Conservation (phyloP, 192 early-diverging fungal species). For the Martensiomyces pterosporus region DNA sequence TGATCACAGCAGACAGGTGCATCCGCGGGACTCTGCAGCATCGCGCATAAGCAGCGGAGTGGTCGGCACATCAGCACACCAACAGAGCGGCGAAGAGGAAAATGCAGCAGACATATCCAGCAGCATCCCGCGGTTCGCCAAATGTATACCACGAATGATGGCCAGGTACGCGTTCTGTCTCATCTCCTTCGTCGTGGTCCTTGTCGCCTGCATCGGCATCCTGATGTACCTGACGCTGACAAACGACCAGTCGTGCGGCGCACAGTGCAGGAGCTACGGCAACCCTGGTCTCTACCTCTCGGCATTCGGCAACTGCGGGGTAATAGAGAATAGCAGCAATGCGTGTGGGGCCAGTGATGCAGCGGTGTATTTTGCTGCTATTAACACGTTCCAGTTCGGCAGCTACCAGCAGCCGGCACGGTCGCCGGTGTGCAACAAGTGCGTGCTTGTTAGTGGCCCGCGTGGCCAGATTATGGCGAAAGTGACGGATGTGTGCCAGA, state of each 20-base stretch:
- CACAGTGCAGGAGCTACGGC: neutral
- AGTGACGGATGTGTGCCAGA: conserved; percentile 36
- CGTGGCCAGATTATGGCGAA: conserved; percentile 24
- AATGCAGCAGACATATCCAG: no score
- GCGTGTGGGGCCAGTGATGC: neutral
- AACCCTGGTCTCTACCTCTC: neutral
- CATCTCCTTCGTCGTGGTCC: neutral
- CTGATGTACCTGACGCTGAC: conserved; percentile 1
- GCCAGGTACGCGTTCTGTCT: neutral
- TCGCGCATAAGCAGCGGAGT: no score
- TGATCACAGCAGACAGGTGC: no score
- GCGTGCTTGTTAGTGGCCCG: conserved; percentile 10
- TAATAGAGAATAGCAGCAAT: no score
- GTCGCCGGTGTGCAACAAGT: conserved; percentile 32
- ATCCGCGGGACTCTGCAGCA: no score
- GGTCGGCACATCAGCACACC: no score
- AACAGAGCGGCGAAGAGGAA: no score
- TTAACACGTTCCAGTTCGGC: no score
- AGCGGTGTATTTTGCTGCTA: no score
- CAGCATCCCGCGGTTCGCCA: no score
- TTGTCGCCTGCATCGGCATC: neutral
- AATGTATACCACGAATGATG: neutral
- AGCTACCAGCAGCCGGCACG: no score
- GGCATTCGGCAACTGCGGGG: conserved; percentile 1
- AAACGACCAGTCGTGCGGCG: neutral